A percentile compares a stretch with the other conserved stretches of the same genome.
These are phyloP conservation scores for Rubia yunnanensis DNA, from an alignment of 257 asterid species.

Conservation along the genomic window DNA sequence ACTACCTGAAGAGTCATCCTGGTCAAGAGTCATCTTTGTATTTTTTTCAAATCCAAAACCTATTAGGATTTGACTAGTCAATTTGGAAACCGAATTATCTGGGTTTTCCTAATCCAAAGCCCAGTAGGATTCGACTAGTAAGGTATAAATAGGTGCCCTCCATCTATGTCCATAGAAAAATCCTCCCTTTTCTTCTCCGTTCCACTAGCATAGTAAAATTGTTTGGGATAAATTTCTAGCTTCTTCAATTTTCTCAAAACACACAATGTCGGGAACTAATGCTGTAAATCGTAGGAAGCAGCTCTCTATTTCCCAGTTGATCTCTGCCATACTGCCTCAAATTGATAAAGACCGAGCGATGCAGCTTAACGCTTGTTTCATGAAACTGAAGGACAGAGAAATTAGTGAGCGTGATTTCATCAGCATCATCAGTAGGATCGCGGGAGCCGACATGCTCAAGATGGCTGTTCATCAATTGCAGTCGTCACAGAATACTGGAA, in stretches of 20 bases:
- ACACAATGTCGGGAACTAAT: constrained; percentile 11
- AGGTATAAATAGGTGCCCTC: too few relatives aligned
- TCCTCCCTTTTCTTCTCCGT: too few relatives aligned
- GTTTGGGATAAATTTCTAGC: too few relatives aligned
- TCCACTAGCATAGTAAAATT: too few relatives aligned
- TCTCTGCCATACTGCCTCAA: constrained; percentile 71
- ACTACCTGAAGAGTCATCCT: too few relatives aligned
- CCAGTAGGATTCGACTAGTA: too few relatives aligned
- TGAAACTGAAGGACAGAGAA: constrained; percentile 70
- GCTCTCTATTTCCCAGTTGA: constrained; percentile 75
- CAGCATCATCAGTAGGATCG: constrained; percentile 65
- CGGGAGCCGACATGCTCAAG: constrained; percentile 84
- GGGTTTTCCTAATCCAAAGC: too few relatives aligned
- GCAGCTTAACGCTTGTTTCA: constrained; percentile 64
- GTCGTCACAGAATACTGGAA: neutral
- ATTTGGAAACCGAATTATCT: too few relatives aligned
- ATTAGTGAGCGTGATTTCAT: constrained; percentile 65
- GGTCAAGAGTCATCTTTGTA: too few relatives aligned
- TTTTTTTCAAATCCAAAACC: too few relatives aligned
- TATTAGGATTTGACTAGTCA: too few relatives aligned
- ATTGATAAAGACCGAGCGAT: constrained; percentile 81
- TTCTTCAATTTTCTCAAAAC: neutral
- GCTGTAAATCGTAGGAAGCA: constrained; percentile 52
- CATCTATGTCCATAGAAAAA: too few relatives aligned
- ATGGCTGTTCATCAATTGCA: constrained; percentile 27